Base-by-base conservation (phyloP, 2,329 filamentous ascomycete species). In the Trichoderma breve region DNA sequence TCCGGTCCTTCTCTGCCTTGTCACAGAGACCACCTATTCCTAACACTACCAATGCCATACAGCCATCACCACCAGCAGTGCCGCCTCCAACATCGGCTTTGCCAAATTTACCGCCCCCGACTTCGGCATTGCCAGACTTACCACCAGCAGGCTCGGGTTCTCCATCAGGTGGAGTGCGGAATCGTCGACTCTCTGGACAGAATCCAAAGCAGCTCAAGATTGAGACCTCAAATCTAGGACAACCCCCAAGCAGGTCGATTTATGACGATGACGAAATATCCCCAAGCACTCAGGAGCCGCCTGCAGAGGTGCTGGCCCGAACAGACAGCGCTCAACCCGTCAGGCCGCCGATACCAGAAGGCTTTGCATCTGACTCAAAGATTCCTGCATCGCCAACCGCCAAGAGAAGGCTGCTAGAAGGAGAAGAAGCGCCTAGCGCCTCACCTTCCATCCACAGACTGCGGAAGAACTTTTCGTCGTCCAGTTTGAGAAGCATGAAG, bases 141-240 rank as follows among this genome's bases (percentile, higher is more conserved):
- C 86, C 85, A 1, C 75, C 78, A 39, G 78, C 76, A 34, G 76
- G 78, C 18, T 73, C 77, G 4, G 69, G 76, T 4, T 78, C 80
- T 2, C 79, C 84, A 3, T 78, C 80, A 0, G 82, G 82, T 75
- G 86, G 90, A 53, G 92, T 97, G 66, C 88, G 93, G 68, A 93
- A 88, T 76, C 88, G 95, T 73, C 89, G 95, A 73, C 83, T 97
- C 36, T 97, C 95, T 4, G 93, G 92, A 8, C 91, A 93, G 76
- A 93, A 93, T 76, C 84, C 88, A 15, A 95, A 93, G 79, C 92
- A 95, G 77, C 84, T 98, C 65, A 97, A 94, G 82, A 98, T 98
- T 71, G 93, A 98, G 80, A 98, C 94, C 0, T 75, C 77, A 1
- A 81, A 79, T 28, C 76, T 80, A 7, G 75, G 72, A n/a, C 73